Evolutionary conservation across 352 stramenopile genomes (phyloP).

Genomic region (Pythium folliculosum): DNA sequence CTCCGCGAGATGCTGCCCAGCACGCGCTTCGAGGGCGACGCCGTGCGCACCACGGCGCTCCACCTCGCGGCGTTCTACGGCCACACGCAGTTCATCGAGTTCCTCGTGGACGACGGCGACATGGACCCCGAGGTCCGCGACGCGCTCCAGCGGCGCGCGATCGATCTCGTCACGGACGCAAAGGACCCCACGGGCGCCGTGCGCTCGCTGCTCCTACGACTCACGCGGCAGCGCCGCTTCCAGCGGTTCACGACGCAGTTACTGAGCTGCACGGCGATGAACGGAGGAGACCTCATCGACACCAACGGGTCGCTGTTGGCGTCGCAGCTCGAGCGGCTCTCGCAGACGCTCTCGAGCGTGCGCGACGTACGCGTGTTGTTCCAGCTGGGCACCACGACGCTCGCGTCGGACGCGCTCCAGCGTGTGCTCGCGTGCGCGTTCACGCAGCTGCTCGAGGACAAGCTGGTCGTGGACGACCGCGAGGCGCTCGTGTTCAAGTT

Average conservation of each 20-base stretch:
- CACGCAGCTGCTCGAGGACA: conserved; percentile 13
- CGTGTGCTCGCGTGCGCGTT: conserved; percentile 1
- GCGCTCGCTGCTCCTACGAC: conserved; percentile 1
- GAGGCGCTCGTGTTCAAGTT: conserved; percentile 17
- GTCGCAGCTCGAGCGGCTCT: conserved; percentile 4
- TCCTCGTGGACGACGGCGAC: conserved; percentile 1
- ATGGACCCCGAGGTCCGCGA: conserved; percentile 6
- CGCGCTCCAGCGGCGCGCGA: not conserved
- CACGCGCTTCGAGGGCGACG: not conserved
- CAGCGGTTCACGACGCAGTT: not conserved
- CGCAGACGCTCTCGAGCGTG: conserved; percentile 13
- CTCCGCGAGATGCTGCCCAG: not conserved
- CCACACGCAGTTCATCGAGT: conserved; percentile 14
- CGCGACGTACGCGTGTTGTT: conserved; percentile 12
- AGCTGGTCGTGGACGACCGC: conserved; percentile 19
- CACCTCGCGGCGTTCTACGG: conserved; percentile 14
- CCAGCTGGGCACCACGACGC: not conserved
- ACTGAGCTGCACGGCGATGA: not conserved
- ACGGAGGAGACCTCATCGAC: not conserved
- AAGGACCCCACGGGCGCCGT: not conserved
- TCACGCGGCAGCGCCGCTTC: conserved; percentile 1
- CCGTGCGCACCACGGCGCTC: not conserved
- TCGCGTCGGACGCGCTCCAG: conserved; percentile 2
- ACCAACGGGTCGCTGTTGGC: not conserved
- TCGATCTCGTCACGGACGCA: conserved; percentile 10